phyloP scores from a whole-genome alignment of 768 basidiomycete species.

The Steccherinum ochraceum region DNA sequence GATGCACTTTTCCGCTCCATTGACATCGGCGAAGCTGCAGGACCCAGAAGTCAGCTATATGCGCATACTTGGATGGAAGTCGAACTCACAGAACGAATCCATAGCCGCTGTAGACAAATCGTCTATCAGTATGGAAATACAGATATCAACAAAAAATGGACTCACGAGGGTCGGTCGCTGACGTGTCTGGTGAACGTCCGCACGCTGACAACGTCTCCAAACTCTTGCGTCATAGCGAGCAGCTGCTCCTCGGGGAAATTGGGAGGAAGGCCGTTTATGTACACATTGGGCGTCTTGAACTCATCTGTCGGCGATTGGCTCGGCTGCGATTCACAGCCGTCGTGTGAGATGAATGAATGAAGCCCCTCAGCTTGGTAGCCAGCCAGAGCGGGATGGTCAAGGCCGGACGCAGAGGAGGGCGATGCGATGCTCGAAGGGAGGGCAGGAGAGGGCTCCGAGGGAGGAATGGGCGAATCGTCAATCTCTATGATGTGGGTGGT shows the following conservation, averaged over 20 bases:
- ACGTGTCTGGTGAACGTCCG: conserved; percentile 81
- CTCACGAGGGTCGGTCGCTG: conserved; percentile 57
- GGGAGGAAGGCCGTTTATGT: conserved; percentile 83
- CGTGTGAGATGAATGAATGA: neutral
- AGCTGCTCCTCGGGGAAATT: conserved; percentile 79
- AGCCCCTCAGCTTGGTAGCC: neutral
- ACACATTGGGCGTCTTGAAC: conserved; percentile 57
- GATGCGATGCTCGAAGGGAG: neutral
- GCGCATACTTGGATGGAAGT: neutral
- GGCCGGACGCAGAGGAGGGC: conserved; percentile 1
- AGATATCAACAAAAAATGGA: conserved; percentile 15
- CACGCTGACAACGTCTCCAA: conserved; percentile 70
- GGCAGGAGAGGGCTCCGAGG: neutral
- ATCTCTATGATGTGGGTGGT: neutral
- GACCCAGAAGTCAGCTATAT: neutral
- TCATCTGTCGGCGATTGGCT: neutral
- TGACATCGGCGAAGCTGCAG: conserved; percentile 59
- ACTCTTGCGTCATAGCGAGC: conserved; percentile 64
- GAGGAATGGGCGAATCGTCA: neutral
- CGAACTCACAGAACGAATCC: conserved; percentile 73
- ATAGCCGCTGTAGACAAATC: conserved; percentile 47
- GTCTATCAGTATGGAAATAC: neutral
- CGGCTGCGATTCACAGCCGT: neutral
- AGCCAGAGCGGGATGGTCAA: neutral
- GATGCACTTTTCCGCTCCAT: conserved; percentile 72